Percentiles rank a stretch among this genome's conserved stretches.
phyloP scores from a whole-genome alignment of 805 yeast species.

The Candida loeiensis region DNA sequence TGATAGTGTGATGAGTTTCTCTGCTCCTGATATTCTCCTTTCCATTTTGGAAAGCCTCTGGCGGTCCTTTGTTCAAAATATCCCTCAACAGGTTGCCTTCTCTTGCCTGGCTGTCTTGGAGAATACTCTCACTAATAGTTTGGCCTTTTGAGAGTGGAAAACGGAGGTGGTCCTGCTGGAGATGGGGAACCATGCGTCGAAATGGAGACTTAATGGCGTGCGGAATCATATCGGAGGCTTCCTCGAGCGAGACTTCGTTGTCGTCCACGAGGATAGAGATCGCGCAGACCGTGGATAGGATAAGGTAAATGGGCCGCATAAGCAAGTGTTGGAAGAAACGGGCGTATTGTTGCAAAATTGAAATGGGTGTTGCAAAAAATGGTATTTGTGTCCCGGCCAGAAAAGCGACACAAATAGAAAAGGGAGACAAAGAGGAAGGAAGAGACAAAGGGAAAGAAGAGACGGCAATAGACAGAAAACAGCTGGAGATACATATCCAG shows the following conservation, averaged over 20 bases:
- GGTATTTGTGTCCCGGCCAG: too few relatives aligned
- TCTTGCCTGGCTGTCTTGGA: background rate
- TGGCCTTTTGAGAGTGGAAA: background rate
- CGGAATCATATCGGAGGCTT: background rate
- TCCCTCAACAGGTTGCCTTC: background rate
- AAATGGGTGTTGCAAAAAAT: too few relatives aligned
- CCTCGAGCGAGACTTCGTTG: background rate
- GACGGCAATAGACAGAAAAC: background rate
- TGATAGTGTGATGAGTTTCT: too few relatives aligned
- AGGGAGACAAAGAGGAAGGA: background rate
- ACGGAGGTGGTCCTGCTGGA: constrained; percentile 1
- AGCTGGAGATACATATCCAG: background rate
- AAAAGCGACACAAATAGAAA: background rate
- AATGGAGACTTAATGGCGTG: background rate
- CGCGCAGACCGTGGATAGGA: too few relatives aligned
- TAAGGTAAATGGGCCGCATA: too few relatives aligned
- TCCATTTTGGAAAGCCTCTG: background rate
- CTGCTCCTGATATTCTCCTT: too few relatives aligned
- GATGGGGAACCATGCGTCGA: background rate
- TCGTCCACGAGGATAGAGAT: constrained; percentile 1
- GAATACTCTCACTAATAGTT: background rate
- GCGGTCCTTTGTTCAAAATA: background rate
- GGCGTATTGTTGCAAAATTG: too few relatives aligned
- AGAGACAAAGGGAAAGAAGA: background rate
- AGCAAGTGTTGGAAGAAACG: too few relatives aligned